A percentile compares a stretch with the other conserved stretches of the same genome.
These are phyloP conservation scores for Nemania diffusa DNA, from an alignment of 2,329 filamentous ascomycete species.

Conservation along the genomic window DNA sequence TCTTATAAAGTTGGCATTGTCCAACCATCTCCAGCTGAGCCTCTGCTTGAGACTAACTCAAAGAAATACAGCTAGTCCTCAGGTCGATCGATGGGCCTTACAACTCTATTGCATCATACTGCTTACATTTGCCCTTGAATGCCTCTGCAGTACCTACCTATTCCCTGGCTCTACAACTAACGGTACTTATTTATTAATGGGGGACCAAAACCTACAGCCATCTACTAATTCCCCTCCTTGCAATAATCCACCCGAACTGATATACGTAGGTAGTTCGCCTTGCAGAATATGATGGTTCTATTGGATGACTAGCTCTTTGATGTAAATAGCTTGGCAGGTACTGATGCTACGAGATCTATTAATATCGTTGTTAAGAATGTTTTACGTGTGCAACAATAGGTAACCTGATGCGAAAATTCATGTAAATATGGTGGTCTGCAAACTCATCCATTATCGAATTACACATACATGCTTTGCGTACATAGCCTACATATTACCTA, in stretches of 20 bases:
- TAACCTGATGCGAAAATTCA: too few species aligned
- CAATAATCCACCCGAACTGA: not conserved
- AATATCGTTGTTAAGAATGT: too few species aligned
- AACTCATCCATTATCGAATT: too few species aligned
- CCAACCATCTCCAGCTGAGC: constrained; percentile 14
- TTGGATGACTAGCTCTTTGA: constrained; percentile 10
- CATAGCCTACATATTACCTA: too few species aligned
- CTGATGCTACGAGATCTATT: not conserved
- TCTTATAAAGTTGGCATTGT: not conserved
- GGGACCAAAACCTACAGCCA: not conserved
- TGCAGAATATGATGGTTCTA: not conserved
- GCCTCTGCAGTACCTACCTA: constrained; percentile 8
- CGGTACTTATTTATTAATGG: not conserved
- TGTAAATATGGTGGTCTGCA: too few species aligned
- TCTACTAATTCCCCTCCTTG: not conserved
- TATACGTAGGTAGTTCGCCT: too few species aligned
- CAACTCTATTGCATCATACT: constrained; percentile 11
- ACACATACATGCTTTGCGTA: too few species aligned
- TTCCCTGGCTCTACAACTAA: not conserved
- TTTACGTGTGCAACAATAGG: too few species aligned
- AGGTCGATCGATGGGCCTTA: constrained; percentile 12
- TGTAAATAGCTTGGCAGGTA: constrained; percentile 18
- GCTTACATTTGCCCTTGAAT: not conserved
- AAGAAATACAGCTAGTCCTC: constrained; percentile 7
- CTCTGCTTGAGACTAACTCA: not conserved